These are phyloP conservation scores for Monosporascus cannonballus DNA, from an alignment of 2,329 filamentous ascomycete species.

Conservation along the genomic window DNA sequence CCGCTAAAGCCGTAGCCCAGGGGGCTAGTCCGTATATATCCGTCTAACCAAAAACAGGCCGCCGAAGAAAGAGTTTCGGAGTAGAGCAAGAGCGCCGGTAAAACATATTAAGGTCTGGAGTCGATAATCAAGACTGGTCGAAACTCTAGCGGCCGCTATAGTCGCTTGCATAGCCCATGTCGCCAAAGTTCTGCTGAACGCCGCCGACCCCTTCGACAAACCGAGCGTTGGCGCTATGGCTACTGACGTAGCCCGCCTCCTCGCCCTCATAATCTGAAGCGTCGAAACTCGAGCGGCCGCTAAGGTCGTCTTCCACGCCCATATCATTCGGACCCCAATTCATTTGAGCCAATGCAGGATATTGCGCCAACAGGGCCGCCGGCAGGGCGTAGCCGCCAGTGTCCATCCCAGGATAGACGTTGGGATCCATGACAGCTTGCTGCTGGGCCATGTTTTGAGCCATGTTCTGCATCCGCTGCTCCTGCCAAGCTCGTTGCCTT, in stretches of 20 bases:
- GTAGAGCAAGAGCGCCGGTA: not conserved
- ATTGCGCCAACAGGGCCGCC: conserved; percentile 81
- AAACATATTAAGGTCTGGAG: not conserved
- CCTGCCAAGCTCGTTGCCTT: conserved; percentile 67
- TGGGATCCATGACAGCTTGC: conserved; percentile 38
- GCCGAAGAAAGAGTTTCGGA: not conserved
- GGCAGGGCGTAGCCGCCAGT: conserved; percentile 66
- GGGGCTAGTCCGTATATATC: not conserved
- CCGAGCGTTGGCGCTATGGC: conserved; percentile 46
- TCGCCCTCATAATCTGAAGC: conserved; percentile 72
- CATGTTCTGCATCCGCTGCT: conserved; percentile 60
- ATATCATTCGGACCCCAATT: conserved; percentile 69
- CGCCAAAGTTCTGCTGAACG: conserved; percentile 48
- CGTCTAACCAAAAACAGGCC: not conserved
- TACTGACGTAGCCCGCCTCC: conserved; percentile 61
- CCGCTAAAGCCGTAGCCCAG: not conserved
- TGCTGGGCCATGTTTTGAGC: conserved; percentile 54
- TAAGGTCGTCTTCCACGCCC: conserved; percentile 69
- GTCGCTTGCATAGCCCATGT: conserved; percentile 49
- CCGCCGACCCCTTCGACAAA: conserved; percentile 45
- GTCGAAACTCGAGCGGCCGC: conserved; percentile 75
- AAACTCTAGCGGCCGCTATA: conserved; percentile 36
- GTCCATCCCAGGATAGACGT: conserved; percentile 52
- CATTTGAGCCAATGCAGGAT: conserved; percentile 84
- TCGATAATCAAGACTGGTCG: not conserved